Evolutionary conservation across 2,329 filamentous ascomycete species (phyloP).

Genomic region (Aspergillus calidoustus): DNA sequence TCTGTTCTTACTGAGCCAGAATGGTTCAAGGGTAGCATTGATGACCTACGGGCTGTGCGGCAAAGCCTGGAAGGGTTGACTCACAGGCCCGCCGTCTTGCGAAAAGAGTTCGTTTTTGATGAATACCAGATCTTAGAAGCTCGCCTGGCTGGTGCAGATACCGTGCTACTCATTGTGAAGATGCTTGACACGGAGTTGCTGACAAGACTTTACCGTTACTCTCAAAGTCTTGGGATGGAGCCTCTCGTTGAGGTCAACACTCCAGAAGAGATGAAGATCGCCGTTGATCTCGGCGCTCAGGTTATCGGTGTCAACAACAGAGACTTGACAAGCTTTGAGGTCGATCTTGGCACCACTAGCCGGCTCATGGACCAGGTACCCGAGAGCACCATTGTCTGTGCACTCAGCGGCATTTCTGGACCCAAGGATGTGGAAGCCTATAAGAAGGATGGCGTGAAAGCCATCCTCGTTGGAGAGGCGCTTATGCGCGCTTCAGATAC

Average conservation of each 20-base stretch:
- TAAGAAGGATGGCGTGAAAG: slow-evolving; percentile 85
- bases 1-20: slow-evolving; percentile 98
- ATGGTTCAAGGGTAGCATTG: slow-evolving; percentile 98
- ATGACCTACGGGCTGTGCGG: slow-evolving; percentile 85
- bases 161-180: slow-evolving; percentile 94
- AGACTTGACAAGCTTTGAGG: slow-evolving; percentile 94
- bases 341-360: slow-evolving; percentile 90
- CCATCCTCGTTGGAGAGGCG: slow-evolving; percentile 91
- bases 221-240: slow-evolving; percentile 90
- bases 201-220: slow-evolving; percentile 83
- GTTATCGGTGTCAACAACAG: slow-evolving; percentile 98
- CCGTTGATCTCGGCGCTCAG: slow-evolving; percentile 82
- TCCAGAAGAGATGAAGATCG: slow-evolving; percentile 86
- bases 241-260: slow-evolving; percentile 97
- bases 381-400: slow-evolving; percentile 84
- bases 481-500: slow-evolving; percentile 91
- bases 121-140: slow-evolving; percentile 98
- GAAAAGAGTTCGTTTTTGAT: slow-evolving; percentile 97
- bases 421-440: slow-evolving; percentile 87
- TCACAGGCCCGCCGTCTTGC: slow-evolving; percentile 85
- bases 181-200: slow-evolving; percentile 83
- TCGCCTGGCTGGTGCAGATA: slow-evolving; percentile 89
- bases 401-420: slow-evolving; percentile 89
- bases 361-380: slow-evolving; percentile 86
- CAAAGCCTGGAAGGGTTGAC: slow-evolving; percentile 89